Evolutionary conservation across 108 stramenopile genomes (phyloP), one percentile per base, ranked within the genome.

Genomic region (Cyclotella cryptica): DNA sequence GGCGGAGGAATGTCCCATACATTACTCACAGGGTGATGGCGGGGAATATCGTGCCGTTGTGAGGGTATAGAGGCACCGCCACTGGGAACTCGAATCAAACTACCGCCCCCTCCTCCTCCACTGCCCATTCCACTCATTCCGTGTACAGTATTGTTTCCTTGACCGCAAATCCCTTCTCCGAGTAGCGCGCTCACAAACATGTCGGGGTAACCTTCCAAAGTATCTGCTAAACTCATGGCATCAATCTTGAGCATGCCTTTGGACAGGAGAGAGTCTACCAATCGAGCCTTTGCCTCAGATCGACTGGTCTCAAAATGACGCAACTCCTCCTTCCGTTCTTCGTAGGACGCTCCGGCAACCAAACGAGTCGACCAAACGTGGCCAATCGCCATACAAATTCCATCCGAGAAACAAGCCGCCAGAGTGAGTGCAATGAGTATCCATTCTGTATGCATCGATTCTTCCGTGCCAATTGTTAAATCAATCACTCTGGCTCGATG

Each of bases 191-290:
- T 83, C n/a, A 90, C 85, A 69, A 92, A 93, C 51, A 95, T 29
- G 47, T 93, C 92, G 15, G 92, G 92, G 70, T 95, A 95, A 12
- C 94, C 92, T 67, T 90, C 94, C 61, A 95, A 63, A 8, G 90
- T 92, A 79, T 95, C 89, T 29, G 92, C 94, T 43, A 95, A 77
- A 66, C 87, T 89, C 85, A 92, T 90, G 54, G 94, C 94, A 85
- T 95, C 94, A 71, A 93, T 95, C 63, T 93, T 92, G 24, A 95
- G 75, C 90, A 95, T 90, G 1, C 92, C 94, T 42, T 65, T 69
- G 5, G 17, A 19, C 52, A 95, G 68, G 12, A 95, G 62, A 52
- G 84, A 80, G 47, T 92, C 90, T 3, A 95, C 88, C 30, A 95
- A 68, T 17, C 85, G 68, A 18, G 79, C 94, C 78, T 95, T 95